Base-by-base conservation (phyloP, 2,329 filamentous ascomycete species). In the Thermomyces lanuginosus region DNA sequence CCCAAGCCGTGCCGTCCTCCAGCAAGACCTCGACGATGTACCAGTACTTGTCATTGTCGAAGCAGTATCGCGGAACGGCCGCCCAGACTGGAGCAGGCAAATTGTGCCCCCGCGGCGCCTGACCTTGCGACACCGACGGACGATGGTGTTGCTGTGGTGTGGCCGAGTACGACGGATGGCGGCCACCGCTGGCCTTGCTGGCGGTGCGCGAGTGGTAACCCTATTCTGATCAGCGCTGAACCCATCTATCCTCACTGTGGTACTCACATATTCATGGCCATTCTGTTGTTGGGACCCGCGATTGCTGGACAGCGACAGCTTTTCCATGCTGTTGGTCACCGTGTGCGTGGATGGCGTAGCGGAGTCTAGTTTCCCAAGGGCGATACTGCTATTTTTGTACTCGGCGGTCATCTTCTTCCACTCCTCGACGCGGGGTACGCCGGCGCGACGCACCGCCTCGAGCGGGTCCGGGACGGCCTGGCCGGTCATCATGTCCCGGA, bases 381-480 rank as follows among this genome's bases (percentile, higher is more conserved):
- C 86, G 48, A 98, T 95, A 56, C 89, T 95, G 51, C 84, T 92
- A 51, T 95, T 93, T 63, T 98, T 98, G 58, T 98, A 98, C 37
- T 93, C 86, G 30, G 86, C 86, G 1, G 89, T 84, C 82, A 93
- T 93, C 58, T 91, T 92, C 63, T 98, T 98, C 89, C 89, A 98
- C 45, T 98, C 89, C 48, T 98, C 89, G 3, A 98, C 89, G 44
- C 76, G 77, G 8, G 89, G 89, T 5, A 98, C 84, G 11, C 86
- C 84, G 2, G 89, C 89, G 41, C 76, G 74, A 42, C 72, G 71
- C 30, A 98, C 81, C 1, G 89, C 86, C 16, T 84, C 84, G 14
- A 79, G 64, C 0, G 86, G 72, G 50, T 95, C 82, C 10, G 68
- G 53, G 1, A 93, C 82, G 1, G 84, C 68, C 39, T 79, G 71